phyloP scores from a whole-genome alignment of 306 rosid species.

The Citrullus mucosospermus region DNA sequence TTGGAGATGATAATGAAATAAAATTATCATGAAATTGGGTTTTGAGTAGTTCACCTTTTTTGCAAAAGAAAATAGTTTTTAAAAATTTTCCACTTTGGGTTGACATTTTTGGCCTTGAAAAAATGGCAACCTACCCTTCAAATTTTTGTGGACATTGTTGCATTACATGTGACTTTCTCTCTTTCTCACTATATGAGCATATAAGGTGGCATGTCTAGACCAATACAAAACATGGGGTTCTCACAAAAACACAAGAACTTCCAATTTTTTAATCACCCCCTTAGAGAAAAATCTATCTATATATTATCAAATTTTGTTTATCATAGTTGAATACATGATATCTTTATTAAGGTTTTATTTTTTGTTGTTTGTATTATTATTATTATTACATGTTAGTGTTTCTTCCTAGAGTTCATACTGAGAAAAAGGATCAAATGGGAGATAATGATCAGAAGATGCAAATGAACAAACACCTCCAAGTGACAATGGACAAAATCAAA shows the following conservation, averaged over 20 bases:
- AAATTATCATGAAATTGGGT: neutral
- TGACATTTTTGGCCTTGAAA: neutral
- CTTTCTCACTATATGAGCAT: neutral
- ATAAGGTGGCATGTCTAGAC: neutral
- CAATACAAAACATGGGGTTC: neutral
- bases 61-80: neutral
- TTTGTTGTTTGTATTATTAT: neutral
- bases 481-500: conserved; percentile 28
- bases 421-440: conserved; percentile 20
- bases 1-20: neutral
- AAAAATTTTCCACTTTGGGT: neutral
- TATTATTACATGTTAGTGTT: neutral
- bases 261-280: neutral
- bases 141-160: neutral
- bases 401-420: neutral
- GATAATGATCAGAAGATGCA: conserved; percentile 24
- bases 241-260: neutral
- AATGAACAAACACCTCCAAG: conserved; percentile 21
- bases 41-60: neutral
- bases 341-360: neutral
- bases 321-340: neutral
- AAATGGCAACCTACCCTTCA: neutral
- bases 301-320: neutral
- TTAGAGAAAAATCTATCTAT: neutral
- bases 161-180: conserved; percentile 2